Base-by-base conservation (phyloP, 257 asterid genomes). In the Jasminum sambac region DNA sequence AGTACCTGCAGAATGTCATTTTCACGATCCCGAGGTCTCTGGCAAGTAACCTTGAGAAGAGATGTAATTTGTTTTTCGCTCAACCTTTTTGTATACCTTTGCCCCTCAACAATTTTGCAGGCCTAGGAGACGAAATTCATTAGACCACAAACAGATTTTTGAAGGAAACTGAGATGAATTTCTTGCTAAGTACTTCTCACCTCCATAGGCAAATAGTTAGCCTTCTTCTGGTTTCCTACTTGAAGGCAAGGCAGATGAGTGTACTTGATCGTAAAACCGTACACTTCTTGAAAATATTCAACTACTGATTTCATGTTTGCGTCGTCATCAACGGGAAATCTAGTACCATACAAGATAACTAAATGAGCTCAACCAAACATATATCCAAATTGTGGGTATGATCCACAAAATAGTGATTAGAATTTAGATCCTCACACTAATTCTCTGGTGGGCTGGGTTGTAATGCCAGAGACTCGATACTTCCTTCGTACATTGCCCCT, bases 161-260 rank as follows among this genome's bases (percentile, higher is more conserved):
- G 23, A 63, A 42, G 11, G 11, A 34, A 46, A 25, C 14, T 2
- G 0, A 55, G 36, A 38, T 7, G 63, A 10, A 70, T 43, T 57
- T 41, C 11, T 30, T 16, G 16, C 39, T 24, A 16, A 25, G 6
- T 24, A 61, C 26, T 52, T 69, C 75, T 36, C 23, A 91, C 99
- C 99, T 95, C 99, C 99, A 95, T 91, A 5, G 99, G 99, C 63
- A 95, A 83, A 81, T 95, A 95, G 83, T 87, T 95, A 40, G 97
- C 98, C 85, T 95, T 95, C 92, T 90, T 95, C 80, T 95, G 99
- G 82, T 92, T 95, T 77, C 99, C 99, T n/a, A 95, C 99, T 95
- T 95, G 99, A 57, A 95, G 98, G 81, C 99, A 95, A 72, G 99
- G 99, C 68, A 95, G 95, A 83, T 95, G 98, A 50, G 95, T 79